Evolutionary conservation across 2,329 filamentous ascomycete species (phyloP).

Genomic region (Colletotrichum horii): DNA sequence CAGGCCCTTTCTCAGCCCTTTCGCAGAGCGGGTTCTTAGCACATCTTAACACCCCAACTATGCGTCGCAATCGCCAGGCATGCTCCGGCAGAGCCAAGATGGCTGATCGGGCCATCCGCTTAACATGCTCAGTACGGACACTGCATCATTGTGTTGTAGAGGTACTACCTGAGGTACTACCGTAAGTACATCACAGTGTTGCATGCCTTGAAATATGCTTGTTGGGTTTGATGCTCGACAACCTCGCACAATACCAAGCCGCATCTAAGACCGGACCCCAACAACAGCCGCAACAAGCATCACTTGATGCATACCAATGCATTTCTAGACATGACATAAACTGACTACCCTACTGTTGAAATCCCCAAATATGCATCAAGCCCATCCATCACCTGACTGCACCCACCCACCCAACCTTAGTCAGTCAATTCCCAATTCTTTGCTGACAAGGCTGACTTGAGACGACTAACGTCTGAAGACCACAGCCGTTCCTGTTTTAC

Average conservation of each 20-base stretch:
- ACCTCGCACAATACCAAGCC: background rate
- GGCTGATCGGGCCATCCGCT: background rate
- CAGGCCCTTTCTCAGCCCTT: slow-evolving; percentile 2
- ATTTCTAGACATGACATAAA: no score
- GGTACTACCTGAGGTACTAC: background rate
- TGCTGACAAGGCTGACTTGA: slow-evolving; percentile 11
- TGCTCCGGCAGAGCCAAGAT: background rate
- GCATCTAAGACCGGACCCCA: background rate
- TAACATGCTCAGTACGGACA: background rate
- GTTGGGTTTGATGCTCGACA: background rate
- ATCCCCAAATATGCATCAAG: background rate
- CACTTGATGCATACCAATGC: background rate
- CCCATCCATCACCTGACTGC: background rate
- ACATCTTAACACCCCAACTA: slow-evolving; percentile 14
- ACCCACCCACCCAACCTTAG: background rate
- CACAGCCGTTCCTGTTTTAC: slow-evolving; percentile 11
- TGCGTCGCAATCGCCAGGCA: slow-evolving; percentile 7
- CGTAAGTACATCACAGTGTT: background rate
- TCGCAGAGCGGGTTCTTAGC: background rate
- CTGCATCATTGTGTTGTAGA: background rate
- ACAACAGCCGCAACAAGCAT: background rate
- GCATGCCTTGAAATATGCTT: background rate
- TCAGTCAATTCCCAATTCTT: background rate
- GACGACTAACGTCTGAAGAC: slow-evolving; percentile 19
- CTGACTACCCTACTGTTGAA: no score